Base-by-base conservation (phyloP, 441 rosid species). In the Omphalea diandra region DNA sequence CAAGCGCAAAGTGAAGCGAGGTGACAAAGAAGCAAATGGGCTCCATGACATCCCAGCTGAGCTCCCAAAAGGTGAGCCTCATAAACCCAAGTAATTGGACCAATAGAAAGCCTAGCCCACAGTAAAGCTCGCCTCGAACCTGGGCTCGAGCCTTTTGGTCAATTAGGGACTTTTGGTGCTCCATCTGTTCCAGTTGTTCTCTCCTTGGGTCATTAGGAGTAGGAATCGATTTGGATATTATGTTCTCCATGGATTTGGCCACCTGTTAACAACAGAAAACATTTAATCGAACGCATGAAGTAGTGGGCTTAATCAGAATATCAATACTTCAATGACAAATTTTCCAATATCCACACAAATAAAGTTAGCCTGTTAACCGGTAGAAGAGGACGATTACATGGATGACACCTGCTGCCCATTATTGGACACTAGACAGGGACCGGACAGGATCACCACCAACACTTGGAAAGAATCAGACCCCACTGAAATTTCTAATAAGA, bases 31-130 rank as follows among this genome's bases (percentile, higher is more conserved):
- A 94, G 67, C 99, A 94, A 24, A 94, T 88, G 0, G 99, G 99
- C 66, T 94, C 99, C 99, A 94, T 94, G 15, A 94, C 98, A 20
- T 94, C 99, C 99, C 99, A 94, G 0, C 89, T 80, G n/a, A 92
- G 87, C 70, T 92, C 99, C 98, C 99, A 92, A 65, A 94, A 94
- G 0, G 99, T 94, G 11, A 94, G 86, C 85, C 99, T 85, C 98
- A 90, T 86, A 86, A 92, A 92, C 60, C 84, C 98, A 0, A 82
- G 86, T 5, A 97, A 92, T 78, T 92, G 99, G 54, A 80, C 71
- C 33, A 83, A 62, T 32, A 92, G 49, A 82, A 80, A 89, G 53
- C 85, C 94, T 0, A 94, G 81, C 33, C 99, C 99, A 17, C 82
- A 72, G 80, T 88, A 89, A 20, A 94, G 96, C 77, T 94, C 99